A percentile compares a stretch with the other conserved stretches of the same genome.
Conservation (phyloP, 805 yeast genomes). For the Yamadazyma laniorum region DNA sequence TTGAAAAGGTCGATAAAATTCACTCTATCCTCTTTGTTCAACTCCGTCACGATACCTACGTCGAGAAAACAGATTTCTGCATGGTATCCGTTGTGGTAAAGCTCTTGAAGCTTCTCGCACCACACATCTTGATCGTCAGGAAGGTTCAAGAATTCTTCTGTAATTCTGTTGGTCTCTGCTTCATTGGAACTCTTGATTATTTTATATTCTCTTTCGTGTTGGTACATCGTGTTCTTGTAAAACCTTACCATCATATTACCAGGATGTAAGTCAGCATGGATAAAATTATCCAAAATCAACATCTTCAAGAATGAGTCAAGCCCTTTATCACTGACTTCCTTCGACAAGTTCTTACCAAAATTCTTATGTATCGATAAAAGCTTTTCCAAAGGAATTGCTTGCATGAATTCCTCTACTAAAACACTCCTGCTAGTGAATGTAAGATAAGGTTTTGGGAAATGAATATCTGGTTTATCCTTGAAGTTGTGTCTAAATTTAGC, state of each 20-base stretch:
- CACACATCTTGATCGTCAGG: slow-evolving; percentile 41
- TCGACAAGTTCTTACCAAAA: slow-evolving; percentile 54
- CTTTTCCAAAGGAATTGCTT: slow-evolving; percentile 79
- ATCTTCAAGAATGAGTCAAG: slow-evolving; percentile 89
- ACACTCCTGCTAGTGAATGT: slow-evolving; percentile 66
- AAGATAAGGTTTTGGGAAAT: slow-evolving; percentile 77
- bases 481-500: slow-evolving; percentile 71
- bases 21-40: slow-evolving; percentile 70
- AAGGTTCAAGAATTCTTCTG: slow-evolving; percentile 37
- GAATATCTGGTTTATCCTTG: slow-evolving; percentile 52
- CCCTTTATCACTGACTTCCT: slow-evolving; percentile 73
- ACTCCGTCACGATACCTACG: slow-evolving; percentile 90
- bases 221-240: slow-evolving; percentile 47
- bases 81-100: slow-evolving; percentile 59
- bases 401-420: slow-evolving; percentile 79
- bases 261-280: slow-evolving; percentile 96
- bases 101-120: slow-evolving; percentile 42
- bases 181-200: slow-evolving; percentile 43
- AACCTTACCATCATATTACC: slow-evolving; percentile 87
- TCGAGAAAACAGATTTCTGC: slow-evolving; percentile 91
- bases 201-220: slow-evolving; percentile 43
- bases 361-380: slow-evolving; percentile 52
- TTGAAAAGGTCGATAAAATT: slow-evolving; percentile 89
- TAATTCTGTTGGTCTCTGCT: slow-evolving; percentile 45
- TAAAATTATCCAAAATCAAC: slow-evolving; percentile 90